These are phyloP conservation scores for Symbiodinium natans DNA, from an alignment of 73 alveolate genomes.

Conservation along the genomic window DNA sequence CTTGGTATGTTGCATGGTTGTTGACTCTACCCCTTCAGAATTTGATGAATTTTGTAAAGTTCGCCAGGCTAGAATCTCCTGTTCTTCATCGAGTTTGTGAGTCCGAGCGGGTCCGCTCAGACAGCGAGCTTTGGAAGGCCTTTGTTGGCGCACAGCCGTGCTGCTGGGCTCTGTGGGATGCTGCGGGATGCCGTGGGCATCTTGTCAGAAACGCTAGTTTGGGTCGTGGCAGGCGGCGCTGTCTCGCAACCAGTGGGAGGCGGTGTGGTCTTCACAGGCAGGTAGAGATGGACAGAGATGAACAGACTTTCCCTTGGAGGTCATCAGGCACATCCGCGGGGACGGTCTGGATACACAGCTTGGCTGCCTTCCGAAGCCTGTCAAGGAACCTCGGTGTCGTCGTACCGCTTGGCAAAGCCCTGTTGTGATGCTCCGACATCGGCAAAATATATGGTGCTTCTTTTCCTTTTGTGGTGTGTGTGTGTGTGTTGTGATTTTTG, in stretches of 20 bases:
- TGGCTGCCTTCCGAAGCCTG: slow-evolving; percentile 46
- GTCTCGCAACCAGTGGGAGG: slow-evolving; percentile 78
- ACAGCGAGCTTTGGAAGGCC: slow-evolving; percentile 78
- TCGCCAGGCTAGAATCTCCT: slow-evolving; percentile 79
- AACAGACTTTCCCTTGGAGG: not conserved
- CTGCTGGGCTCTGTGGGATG: not conserved
- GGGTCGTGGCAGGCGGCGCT: slow-evolving; percentile 54
- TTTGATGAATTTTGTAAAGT: too few species aligned
- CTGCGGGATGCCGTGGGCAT: too few species aligned
- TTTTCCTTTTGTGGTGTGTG: too few species aligned
- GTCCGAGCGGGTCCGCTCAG: slow-evolving; percentile 50
- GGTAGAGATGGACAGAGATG: not conserved
- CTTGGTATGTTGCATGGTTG: not conserved
- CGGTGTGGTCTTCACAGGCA: not conserved
- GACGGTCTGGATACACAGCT: slow-evolving; percentile 29
- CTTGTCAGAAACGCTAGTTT: too few species aligned
- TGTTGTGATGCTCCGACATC: too few species aligned
- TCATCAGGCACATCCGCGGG: slow-evolving; percentile 58
- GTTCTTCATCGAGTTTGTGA: slow-evolving; percentile 70
- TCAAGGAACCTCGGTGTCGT: not conserved
- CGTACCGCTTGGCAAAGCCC: too few species aligned
- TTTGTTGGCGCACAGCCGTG: not conserved
- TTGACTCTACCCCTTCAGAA: not conserved
- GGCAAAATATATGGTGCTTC: too few species aligned
- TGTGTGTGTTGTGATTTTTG: too few species aligned